Evolutionary conservation across 306 rosid species (phyloP).

Genomic region (Inga laurina): DNA sequence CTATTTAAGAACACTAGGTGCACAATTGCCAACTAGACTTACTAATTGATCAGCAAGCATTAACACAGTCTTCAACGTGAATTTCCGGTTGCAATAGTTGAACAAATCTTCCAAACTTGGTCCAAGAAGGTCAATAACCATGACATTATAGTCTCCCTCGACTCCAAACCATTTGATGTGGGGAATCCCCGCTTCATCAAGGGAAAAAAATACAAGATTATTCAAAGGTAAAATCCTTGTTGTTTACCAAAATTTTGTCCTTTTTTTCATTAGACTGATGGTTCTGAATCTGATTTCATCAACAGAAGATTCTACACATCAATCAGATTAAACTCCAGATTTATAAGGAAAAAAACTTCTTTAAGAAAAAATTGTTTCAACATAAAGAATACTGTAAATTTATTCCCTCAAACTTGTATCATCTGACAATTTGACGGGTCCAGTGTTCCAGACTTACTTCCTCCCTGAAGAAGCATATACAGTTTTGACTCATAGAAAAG

Average conservation of each 20-base stretch:
- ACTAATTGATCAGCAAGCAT: constrained; percentile 99
- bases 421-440: constrained; percentile 18
- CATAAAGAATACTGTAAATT: not conserved
- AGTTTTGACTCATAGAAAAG: constrained; percentile 98
- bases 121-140: constrained; percentile 99
- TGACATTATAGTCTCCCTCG: constrained; percentile 91
- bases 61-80: constrained; percentile 86
- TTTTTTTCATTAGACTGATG: constrained; percentile 5
- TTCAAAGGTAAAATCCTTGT: constrained; percentile 26
- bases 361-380: not conserved
- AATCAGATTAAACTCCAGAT: constrained; percentile 22
- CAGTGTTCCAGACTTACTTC: constrained; percentile 64
- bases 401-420: constrained; percentile 11
- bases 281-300: constrained; percentile 11
- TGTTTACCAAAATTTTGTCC: constrained; percentile 23
- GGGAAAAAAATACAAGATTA: constrained; percentile 37
- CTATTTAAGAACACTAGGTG: constrained; percentile 21
- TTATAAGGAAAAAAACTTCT: not conserved
- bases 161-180: constrained; percentile 99
- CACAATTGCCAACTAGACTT: constrained; percentile 42
- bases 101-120: constrained; percentile 98
- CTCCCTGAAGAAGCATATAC: constrained; percentile 99
- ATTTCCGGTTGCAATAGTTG: constrained; percentile 94
- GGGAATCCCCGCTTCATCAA: constrained; percentile 92
- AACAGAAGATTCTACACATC: not conserved